phyloP scores from a whole-genome alignment of 2,329 filamentous ascomycete species.

The Arthrobotrys entomopaga region DNA sequence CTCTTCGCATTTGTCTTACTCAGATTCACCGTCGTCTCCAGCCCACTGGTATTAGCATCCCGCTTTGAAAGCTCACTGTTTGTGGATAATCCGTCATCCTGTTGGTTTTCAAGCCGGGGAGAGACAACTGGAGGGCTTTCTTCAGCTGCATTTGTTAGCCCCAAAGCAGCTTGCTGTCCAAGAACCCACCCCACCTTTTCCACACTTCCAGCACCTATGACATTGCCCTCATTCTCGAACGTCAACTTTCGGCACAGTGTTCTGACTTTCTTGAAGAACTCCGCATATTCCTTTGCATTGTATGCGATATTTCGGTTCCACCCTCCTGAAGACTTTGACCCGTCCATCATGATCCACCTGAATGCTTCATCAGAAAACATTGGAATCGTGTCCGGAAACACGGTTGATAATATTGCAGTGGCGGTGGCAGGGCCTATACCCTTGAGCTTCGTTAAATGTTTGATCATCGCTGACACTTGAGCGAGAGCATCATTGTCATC shows the following conservation, averaged over 20 bases:
- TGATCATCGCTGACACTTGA: constrained; percentile 65
- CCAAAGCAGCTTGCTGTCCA: constrained; percentile 40
- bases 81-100: constrained; percentile 17
- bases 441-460: constrained; percentile 70
- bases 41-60: constrained; percentile 10
- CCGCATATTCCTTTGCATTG: constrained; percentile 73
- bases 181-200: constrained; percentile 54
- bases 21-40: constrained; percentile 48
- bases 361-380: constrained; percentile 87
- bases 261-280: constrained; percentile 63
- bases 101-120: constrained; percentile 15
- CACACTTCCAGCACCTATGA: constrained; percentile 26
- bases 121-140: neutral
- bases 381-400: constrained; percentile 69
- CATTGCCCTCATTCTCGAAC: constrained; percentile 14
- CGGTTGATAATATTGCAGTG: constrained; percentile 75
- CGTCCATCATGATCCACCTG: constrained; percentile 73
- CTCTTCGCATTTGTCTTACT: constrained; percentile 54
- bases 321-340: constrained; percentile 62
- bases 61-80: constrained; percentile 43
- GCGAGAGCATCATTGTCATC: constrained; percentile 58
- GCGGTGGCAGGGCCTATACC: constrained; percentile 84
- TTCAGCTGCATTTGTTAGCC: neutral
- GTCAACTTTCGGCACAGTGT: constrained; percentile 33
- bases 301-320: constrained; percentile 73